Evolutionary conservation across 2,329 filamentous ascomycete species (phyloP), one percentile per base, ranked within the genome.

Genomic region (Aspergillus proliferans): DNA sequence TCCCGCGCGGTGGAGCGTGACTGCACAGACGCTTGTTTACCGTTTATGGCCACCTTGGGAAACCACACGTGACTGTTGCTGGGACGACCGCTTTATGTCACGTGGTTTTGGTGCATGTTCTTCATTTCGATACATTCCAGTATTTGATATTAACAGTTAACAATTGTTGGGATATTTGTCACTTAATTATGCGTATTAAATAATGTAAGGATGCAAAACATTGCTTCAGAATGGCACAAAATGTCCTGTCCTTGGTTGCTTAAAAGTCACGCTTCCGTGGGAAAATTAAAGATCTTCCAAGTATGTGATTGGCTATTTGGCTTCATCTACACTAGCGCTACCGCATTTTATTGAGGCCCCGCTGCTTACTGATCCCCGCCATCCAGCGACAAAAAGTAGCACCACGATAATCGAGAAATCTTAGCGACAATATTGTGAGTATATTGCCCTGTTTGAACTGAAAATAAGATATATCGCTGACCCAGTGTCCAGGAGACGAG

Each of bases 61-160:
- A 6, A 19, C 8, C 30, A 62, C 63, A 65, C 34, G 58, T 67
- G 64, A 65, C 48, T 22, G 65, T 67, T 66, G 62, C 60, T 57
- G 49, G 57, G 62, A 59, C 62, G 58, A 62, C 52, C 8, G 38
- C 5, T 6, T 10, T 14, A 10, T 14, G 15, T 12, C 18, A 40
- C 38, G 38, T 40, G 26, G 4, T 4, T 3, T 9, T 9, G 26
- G 26, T 7, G 10, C 26, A 28, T 28, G 4, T 28, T 28, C 26
- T 28, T 28, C 26, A 28, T 10, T 28, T 28, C 3, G 26, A 28
- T 9, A 9, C 26, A 9, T 28, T 28, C 26, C 26, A 28, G 26
- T 9, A 4, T 8, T 10, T 28, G 4, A 30, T 30, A 12, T 30
- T 30, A 4, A 30, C 26, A 4, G 10, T 12, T 30, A 30, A 30